These are phyloP conservation scores for Cyclostephanos invisitatus DNA, from an alignment of 108 stramenopile genomes.

Conservation along the genomic window DNA sequence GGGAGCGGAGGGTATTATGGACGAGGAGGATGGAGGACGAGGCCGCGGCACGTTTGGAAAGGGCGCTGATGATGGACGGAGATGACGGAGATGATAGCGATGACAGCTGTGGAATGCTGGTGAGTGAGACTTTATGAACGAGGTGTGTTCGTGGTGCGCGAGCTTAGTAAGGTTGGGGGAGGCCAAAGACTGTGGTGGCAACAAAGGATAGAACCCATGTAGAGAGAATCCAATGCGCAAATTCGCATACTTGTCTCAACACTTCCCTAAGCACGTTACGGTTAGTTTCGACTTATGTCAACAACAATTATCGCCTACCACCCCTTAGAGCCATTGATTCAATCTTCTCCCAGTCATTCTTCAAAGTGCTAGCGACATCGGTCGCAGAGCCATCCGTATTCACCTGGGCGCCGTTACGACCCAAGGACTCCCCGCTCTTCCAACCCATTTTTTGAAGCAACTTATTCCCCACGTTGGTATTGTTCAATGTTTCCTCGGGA, in stretches of 20 bases:
- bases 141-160: too few species aligned
- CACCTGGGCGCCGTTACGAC: conserved; percentile 29
- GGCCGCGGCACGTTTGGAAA: not conserved
- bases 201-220: too few species aligned
- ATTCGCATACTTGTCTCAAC: too few species aligned
- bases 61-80: not conserved
- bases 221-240: too few species aligned
- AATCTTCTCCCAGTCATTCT: conserved; percentile 84
- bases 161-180: too few species aligned
- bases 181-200: too few species aligned
- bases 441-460: conserved; percentile 86
- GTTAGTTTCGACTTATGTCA: not conserved
- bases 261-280: too few species aligned
- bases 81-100: not conserved
- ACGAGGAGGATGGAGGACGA: not conserved
- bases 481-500: conserved; percentile 49
- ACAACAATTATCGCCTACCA: conserved; percentile 6
- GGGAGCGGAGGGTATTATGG: not conserved
- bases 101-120: not conserved
- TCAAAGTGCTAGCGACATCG: conserved; percentile 34
- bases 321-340: conserved; percentile 63
- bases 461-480: conserved; percentile 70
- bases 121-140: not conserved
- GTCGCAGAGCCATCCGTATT: conserved; percentile 15
- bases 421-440: conserved; percentile 56